Evolutionary conservation across 495 filamentous ascomycete species (phyloP).

Genomic region (Trichoderma erinaceum): DNA sequence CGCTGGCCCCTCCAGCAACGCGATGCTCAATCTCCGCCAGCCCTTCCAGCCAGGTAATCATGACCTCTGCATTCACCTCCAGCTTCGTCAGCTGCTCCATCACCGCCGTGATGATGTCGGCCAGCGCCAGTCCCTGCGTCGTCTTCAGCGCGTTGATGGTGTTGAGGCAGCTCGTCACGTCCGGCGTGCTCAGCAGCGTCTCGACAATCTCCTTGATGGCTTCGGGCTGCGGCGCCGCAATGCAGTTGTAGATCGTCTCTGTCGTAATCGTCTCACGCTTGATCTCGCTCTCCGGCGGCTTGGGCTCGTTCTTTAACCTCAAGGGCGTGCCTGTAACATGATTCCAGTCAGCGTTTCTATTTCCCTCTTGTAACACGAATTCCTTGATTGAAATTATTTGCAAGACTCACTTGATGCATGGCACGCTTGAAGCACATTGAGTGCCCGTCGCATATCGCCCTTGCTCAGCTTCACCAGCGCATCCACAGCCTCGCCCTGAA

Average conservation of each 20-base stretch:
- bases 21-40: slow-evolving; percentile 90
- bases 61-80: slow-evolving; percentile 79
- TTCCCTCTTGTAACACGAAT: neutral
- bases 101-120: slow-evolving; percentile 83
- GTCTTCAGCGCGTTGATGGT: slow-evolving; percentile 83
- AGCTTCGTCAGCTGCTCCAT: slow-evolving; percentile 73
- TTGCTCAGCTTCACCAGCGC: slow-evolving; percentile 81
- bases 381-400: slow-evolving; percentile 21
- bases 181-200: slow-evolving; percentile 73
- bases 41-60: slow-evolving; percentile 86
- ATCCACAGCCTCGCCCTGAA: slow-evolving; percentile 68
- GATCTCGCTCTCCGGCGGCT: slow-evolving; percentile 51
- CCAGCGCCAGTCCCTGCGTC: slow-evolving; percentile 81
- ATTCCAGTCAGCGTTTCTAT: slow-evolving; percentile 19
- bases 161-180: slow-evolving; percentile 78
- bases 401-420: slow-evolving; percentile 73
- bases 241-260: slow-evolving; percentile 91
- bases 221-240: slow-evolving; percentile 86
- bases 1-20: slow-evolving; percentile 82
- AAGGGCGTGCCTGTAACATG: slow-evolving; percentile 57
- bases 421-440: slow-evolving; percentile 96
- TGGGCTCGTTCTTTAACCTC: slow-evolving; percentile 55
- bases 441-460: slow-evolving; percentile 90
- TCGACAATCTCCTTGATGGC: slow-evolving; percentile 80
- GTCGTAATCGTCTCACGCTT: slow-evolving; percentile 81